These are phyloP conservation scores for Brettanomyces naardenensis DNA, from an alignment of 805 yeast species.

Conservation along the genomic window DNA sequence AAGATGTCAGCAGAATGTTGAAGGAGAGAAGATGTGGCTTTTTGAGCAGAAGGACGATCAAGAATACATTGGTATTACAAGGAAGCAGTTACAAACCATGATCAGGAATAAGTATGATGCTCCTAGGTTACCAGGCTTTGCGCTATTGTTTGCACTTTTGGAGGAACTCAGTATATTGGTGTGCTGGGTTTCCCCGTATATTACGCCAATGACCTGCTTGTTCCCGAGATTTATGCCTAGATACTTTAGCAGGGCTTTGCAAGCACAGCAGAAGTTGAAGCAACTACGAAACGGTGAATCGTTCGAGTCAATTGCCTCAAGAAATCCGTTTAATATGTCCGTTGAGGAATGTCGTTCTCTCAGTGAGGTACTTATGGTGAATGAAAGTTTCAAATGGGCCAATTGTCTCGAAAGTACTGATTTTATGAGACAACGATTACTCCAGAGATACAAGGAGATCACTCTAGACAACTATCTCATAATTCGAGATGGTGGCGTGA, in stretches of 20 bases:
- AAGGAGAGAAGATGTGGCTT: conserved; percentile 8
- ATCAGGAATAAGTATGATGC: conserved; percentile 44
- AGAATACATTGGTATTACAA: conserved; percentile 13
- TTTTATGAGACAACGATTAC: conserved; percentile 14
- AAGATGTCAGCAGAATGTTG: conserved; percentile 16
- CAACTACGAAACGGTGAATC: conserved; percentile 10
- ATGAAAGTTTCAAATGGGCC: not conserved
- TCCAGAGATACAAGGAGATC: conserved; percentile 34
- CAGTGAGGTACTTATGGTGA: conserved; percentile 24
- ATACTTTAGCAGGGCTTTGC: conserved; percentile 25
- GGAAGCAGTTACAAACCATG: conserved; percentile 44
- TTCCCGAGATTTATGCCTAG: conserved; percentile 39
- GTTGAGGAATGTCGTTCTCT: conserved; percentile 27
- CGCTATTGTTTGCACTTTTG: conserved; percentile 40
- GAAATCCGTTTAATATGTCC: conserved; percentile 42
- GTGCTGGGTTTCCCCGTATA: conserved; percentile 42
- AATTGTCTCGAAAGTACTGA: not conserved
- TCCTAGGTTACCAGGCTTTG: conserved; percentile 51
- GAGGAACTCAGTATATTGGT: conserved; percentile 51
- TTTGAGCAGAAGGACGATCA: conserved; percentile 1
- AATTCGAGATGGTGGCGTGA: conserved; percentile 35
- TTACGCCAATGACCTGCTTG: conserved; percentile 57
- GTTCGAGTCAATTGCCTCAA: conserved; percentile 23
- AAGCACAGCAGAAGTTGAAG: conserved; percentile 16
- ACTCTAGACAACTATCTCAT: conserved; percentile 45